A percentile compares a stretch with the other conserved stretches of the same genome.
Conservation (phyloP, 116 monocot genomes). For the Papilionanthe hybrid region DNA sequence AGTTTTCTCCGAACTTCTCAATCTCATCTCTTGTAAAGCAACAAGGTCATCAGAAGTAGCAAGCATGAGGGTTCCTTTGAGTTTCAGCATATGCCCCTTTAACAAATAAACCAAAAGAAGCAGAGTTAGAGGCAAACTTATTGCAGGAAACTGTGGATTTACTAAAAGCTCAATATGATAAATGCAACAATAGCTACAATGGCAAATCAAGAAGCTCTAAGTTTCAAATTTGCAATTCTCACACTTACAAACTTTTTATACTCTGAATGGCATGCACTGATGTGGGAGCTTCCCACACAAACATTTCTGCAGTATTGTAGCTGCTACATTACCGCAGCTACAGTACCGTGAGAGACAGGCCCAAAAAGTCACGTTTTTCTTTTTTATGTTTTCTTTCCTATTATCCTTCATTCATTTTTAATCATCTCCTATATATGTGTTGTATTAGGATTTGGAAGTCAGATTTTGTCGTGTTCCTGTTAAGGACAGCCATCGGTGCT, state of each 20-base stretch:
- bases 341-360: too few relatives aligned
- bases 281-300: too few relatives aligned
- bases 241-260: neutral
- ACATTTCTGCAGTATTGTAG: too few relatives aligned
- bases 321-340: too few relatives aligned
- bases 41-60: constrained; percentile 70
- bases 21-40: constrained; percentile 77
- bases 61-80: constrained; percentile 92
- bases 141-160: neutral
- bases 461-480: too few relatives aligned
- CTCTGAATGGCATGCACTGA: neutral
- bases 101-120: constrained; percentile 15
- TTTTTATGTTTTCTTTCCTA: too few relatives aligned
- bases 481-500: too few relatives aligned
- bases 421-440: too few relatives aligned
- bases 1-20: constrained; percentile 74
- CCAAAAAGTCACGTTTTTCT: too few relatives aligned
- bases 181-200: neutral
- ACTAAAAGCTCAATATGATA: neutral
- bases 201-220: neutral
- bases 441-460: too few relatives aligned
- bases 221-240: neutral
- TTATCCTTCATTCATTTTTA: too few relatives aligned
- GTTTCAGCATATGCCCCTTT: constrained; percentile 87
- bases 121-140: neutral